Conservation (phyloP, 768 basidiomycete genomes). For the Tylopilus subfusipes region DNA sequence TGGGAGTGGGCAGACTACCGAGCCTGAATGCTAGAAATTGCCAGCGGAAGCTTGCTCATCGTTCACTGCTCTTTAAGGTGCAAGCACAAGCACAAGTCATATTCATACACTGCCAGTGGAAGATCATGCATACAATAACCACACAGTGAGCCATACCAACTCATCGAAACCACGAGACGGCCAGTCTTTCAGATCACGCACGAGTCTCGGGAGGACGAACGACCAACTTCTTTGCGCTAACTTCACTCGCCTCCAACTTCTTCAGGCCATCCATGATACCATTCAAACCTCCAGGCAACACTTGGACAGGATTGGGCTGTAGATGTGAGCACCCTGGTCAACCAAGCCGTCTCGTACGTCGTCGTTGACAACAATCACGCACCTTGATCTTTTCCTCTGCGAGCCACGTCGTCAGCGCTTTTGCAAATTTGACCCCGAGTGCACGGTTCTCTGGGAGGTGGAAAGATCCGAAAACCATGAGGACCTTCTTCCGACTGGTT, state of each 20-base stretch:
- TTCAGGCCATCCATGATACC: slow-evolving; percentile 33
- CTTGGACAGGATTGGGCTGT: slow-evolving; percentile 37
- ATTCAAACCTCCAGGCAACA: slow-evolving; percentile 36
- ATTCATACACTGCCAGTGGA: background rate
- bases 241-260: slow-evolving; percentile 23
- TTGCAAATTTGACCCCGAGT: slow-evolving; percentile 13
- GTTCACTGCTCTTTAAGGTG: no score
- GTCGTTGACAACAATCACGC: background rate
- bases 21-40: no score
- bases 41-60: no score
- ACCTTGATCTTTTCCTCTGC: slow-evolving; percentile 21
- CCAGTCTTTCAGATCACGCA: background rate
- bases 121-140: background rate
- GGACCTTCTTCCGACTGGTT: background rate
- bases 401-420: slow-evolving; percentile 14
- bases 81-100: no score
- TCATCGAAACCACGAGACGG: background rate
- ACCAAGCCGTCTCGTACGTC: background rate
- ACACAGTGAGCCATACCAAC: background rate
- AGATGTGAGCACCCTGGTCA: background rate
- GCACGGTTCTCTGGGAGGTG: slow-evolving; percentile 2
- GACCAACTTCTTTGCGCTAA: slow-evolving; percentile 41
- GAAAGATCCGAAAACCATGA: slow-evolving; percentile 9
- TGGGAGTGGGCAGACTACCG: no score
- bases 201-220: slow-evolving; percentile 20